Percentiles rank a stretch among this genome's conserved stretches.
These are phyloP conservation scores for Leucoagaricus sp. DNA, from an alignment of 1,284 basidiomycete species.

Conservation along the genomic window DNA sequence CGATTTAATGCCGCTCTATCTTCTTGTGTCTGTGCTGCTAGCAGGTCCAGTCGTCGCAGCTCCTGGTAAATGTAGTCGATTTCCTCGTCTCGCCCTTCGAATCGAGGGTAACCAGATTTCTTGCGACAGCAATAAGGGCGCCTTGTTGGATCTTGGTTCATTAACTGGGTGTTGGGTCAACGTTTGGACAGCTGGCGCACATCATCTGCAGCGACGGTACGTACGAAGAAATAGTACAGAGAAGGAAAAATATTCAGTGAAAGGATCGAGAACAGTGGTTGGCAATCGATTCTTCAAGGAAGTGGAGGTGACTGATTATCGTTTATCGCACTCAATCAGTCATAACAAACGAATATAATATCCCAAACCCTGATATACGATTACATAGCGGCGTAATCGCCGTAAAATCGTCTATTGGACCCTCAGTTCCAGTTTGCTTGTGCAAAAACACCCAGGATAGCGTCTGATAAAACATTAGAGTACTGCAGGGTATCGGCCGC, in stretches of 20 bases:
- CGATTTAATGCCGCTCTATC: neutral
- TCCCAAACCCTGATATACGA: neutral
- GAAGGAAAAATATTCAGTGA: too few relatives aligned
- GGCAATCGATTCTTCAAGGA: neutral
- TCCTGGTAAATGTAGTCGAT: too few relatives aligned
- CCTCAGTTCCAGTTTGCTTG: slow-evolving; percentile 55
- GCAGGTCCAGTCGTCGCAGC: neutral
- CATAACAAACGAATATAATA: neutral
- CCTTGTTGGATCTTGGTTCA: too few relatives aligned
- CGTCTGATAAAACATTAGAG: slow-evolving; percentile 48
- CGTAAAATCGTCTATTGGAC: neutral
- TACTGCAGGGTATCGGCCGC: slow-evolving; percentile 52
- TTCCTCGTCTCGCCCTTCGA: neutral
- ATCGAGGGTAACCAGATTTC: neutral
- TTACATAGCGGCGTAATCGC: neutral
- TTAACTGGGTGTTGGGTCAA: too few relatives aligned
- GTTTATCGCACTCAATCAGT: neutral
- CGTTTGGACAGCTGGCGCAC: too few relatives aligned
- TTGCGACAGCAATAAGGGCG: neutral
- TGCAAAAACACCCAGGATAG: slow-evolving; percentile 63
- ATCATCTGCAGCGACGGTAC: too few relatives aligned
- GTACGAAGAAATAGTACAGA: too few relatives aligned
- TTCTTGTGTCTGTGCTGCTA: neutral
- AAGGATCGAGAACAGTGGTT: too few relatives aligned
- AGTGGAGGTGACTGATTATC: neutral